Evolutionary conservation across 345 rosid species (phyloP).

Genomic region (Eucalyptus erythrocorys): DNA sequence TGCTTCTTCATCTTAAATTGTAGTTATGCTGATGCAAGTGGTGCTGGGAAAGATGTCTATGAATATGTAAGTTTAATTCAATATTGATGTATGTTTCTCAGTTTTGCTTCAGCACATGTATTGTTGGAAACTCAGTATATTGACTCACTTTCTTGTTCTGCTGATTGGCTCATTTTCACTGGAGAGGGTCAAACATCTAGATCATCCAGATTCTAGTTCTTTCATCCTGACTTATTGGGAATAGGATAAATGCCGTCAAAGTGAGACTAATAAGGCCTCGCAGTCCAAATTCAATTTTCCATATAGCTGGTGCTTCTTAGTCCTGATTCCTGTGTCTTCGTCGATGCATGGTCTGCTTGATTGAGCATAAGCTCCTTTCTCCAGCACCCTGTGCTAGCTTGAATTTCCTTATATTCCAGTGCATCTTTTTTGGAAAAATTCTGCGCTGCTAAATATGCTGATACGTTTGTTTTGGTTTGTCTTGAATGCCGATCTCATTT

Average conservation of each 20-base stretch:
- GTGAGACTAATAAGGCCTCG: background rate
- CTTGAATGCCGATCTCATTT: background rate
- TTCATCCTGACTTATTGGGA: background rate
- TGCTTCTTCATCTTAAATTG: background rate
- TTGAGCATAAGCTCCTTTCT: background rate
- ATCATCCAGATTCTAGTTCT: background rate
- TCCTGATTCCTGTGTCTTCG: background rate
- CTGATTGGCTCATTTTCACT: background rate
- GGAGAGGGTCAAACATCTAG: background rate
- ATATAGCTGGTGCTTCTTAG: background rate
- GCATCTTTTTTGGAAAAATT: background rate
- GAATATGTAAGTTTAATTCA: conserved; percentile 46
- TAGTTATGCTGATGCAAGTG: conserved; percentile 89
- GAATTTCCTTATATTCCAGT: background rate
- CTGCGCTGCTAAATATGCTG: background rate
- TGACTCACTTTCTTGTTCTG: background rate
- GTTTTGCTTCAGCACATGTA: background rate
- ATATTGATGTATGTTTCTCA: background rate
- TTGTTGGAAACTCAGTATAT: background rate
- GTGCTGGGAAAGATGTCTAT: conserved; percentile 82
- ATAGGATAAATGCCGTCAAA: background rate
- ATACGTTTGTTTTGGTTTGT: background rate
- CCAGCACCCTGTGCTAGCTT: background rate
- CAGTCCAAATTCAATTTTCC: background rate
- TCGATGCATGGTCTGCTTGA: background rate